Conservation (phyloP, 2,329 filamentous ascomycete species). For the Aspergillus eucalypticola region DNA sequence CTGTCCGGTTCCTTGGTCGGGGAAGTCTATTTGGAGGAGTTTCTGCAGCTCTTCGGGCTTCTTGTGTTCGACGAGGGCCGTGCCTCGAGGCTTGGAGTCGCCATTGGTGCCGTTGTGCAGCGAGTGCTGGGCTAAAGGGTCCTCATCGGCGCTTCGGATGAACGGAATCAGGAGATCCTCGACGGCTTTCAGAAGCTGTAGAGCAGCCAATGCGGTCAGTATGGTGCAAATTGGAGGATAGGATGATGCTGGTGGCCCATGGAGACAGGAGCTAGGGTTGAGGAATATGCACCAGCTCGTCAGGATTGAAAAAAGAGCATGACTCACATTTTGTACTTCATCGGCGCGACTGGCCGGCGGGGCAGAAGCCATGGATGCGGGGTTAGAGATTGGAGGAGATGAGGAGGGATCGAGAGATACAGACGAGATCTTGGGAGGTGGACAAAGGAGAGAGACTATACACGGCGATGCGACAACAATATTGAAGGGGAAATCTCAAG, state of each 20-base stretch:
- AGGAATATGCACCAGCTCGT: not conserved
- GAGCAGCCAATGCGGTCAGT: slow-evolving; percentile 6
- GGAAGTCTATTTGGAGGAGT: slow-evolving; percentile 55
- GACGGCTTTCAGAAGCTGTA: slow-evolving; percentile 42
- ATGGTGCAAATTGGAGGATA: not conserved
- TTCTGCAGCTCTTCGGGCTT: slow-evolving; percentile 61
- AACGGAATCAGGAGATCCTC: slow-evolving; percentile 48
- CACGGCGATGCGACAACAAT: not conserved
- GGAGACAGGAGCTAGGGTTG: not conserved
- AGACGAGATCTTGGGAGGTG: not conserved
- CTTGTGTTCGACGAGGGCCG: slow-evolving; percentile 65
- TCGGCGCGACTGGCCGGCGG: slow-evolving; percentile 35
- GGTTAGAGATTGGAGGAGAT: not conserved
- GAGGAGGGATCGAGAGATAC: not conserved
- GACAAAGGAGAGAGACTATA: not conserved
- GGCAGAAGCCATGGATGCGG: slow-evolving; percentile 26
- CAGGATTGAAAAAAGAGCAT: not conserved
- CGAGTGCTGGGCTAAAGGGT: slow-evolving; percentile 16
- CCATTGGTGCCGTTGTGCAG: slow-evolving; percentile 19
- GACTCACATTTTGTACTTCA: slow-evolving; percentile 46
- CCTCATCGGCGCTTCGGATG: slow-evolving; percentile 45
- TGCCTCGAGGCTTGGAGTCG: slow-evolving; percentile 60
- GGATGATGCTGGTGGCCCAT: not conserved
- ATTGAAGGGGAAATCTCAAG: not conserved
- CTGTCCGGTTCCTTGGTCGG: slow-evolving; percentile 60